phyloP scores from a whole-genome alignment of 2,329 filamentous ascomycete genomes.

The Stenocarpella maydis region DNA sequence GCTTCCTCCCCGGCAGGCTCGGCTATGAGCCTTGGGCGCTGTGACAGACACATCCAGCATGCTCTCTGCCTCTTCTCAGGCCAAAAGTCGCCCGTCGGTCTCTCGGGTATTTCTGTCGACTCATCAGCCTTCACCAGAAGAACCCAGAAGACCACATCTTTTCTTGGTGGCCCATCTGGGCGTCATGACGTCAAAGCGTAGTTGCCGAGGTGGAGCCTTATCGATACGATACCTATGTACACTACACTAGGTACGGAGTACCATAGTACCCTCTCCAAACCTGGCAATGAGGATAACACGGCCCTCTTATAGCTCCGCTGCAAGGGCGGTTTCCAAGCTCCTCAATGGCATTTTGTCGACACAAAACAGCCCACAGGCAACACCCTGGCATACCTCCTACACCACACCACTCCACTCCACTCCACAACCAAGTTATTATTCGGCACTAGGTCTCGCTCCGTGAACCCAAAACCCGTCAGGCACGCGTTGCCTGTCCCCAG shows the following conservation, averaged over 20 bases:
- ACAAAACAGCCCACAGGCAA: not conserved
- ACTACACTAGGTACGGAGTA: too few species aligned
- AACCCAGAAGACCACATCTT: not conserved
- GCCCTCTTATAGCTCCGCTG: not conserved
- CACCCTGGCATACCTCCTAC: too few species aligned
- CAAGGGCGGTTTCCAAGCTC: not conserved
- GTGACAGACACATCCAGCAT: too few species aligned
- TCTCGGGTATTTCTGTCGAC: not conserved
- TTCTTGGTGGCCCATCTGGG: not conserved
- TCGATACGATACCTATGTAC: not conserved
- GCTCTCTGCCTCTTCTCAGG: not conserved
- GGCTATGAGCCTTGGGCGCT: not conserved
- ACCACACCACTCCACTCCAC: not conserved
- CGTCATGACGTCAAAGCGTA: slow-evolving; percentile 15
- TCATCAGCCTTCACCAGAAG: too few species aligned
- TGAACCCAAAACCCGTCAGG: not conserved
- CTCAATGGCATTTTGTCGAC: not conserved
- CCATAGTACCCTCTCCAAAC: not conserved
- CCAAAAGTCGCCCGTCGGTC: too few species aligned
- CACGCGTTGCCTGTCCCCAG: not conserved
- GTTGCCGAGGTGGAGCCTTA: slow-evolving; percentile 20
- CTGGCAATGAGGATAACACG: not conserved
- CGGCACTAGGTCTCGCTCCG: not conserved
- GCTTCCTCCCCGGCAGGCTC: not conserved
- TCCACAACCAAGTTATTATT: not conserved